Evolutionary conservation across 2,329 filamentous ascomycete genomes (phyloP).

Genomic region (Colletotrichum scovillei): DNA sequence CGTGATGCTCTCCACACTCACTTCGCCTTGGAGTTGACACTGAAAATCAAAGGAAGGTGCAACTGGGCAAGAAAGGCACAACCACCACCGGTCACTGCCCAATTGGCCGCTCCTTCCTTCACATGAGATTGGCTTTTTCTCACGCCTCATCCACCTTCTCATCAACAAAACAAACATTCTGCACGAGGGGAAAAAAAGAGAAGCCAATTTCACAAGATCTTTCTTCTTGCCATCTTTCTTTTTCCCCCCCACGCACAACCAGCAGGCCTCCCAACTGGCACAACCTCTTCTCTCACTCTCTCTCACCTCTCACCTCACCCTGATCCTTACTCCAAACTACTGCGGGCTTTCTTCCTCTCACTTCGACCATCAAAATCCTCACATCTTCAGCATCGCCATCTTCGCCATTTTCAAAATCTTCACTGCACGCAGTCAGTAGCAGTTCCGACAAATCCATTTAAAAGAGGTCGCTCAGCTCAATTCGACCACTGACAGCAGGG

Average conservation of each 20-base stretch:
- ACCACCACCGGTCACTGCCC: slow-evolving; percentile 1
- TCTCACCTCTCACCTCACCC: not conserved
- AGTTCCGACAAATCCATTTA: not conserved
- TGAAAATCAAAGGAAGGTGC: slow-evolving; percentile 9
- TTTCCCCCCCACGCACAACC: not conserved
- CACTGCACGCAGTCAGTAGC: not conserved
- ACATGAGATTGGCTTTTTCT: not conserved
- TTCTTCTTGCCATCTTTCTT: slow-evolving; percentile 18
- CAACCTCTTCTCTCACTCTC: not conserved
- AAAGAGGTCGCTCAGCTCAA: not conserved
- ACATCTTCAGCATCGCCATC: slow-evolving; percentile 1
- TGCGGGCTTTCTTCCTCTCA: slow-evolving; percentile 3
- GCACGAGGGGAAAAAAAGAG: not conserved
- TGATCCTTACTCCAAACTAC: not conserved
- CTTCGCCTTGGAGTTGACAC: slow-evolving; percentile 14
- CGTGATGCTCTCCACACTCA: slow-evolving; percentile 28
- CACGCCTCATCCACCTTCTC: not conserved
- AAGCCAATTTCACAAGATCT: not conserved
- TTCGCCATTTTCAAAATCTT: not conserved
- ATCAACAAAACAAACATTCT: slow-evolving; percentile 7
- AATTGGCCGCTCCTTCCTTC: slow-evolving; percentile 20
- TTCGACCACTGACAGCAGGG: not conserved
- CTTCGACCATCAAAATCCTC: slow-evolving; percentile 12
- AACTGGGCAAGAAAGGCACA: not conserved
- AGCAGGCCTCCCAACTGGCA: not conserved